phyloP scores from a whole-genome alignment of 1,284 basidiomycete genomes.

The Marasmius fiardii region DNA sequence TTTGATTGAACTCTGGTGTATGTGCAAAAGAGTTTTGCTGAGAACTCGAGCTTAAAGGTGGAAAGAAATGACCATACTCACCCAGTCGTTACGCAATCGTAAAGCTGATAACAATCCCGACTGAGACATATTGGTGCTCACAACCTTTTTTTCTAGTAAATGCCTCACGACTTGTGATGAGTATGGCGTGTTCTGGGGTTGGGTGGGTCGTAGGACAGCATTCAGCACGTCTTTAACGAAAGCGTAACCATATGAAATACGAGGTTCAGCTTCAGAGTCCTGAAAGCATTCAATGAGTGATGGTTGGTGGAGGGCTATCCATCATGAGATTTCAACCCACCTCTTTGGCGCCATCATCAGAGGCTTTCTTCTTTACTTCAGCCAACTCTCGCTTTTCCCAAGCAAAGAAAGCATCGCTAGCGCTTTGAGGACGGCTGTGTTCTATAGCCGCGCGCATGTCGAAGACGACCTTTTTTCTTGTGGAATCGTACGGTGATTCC shows the following conservation, averaged over 20 bases:
- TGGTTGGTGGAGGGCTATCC: slow-evolving; percentile 1
- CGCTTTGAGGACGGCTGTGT: slow-evolving; percentile 31
- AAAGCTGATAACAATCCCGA: slow-evolving; percentile 53
- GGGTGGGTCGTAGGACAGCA: slow-evolving; percentile 40
- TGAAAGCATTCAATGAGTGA: slow-evolving; percentile 1
- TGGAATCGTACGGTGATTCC: slow-evolving; percentile 22
- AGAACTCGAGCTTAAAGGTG: no score
- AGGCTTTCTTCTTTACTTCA: slow-evolving; percentile 18
- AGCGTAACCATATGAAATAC: slow-evolving; percentile 34
- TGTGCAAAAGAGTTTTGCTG: background rate
- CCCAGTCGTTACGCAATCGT: slow-evolving; percentile 60
- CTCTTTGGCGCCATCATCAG: slow-evolving; percentile 1
- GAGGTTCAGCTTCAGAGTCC: slow-evolving; percentile 19
- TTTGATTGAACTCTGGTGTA: slow-evolving; percentile 47
- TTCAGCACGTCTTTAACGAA: slow-evolving; percentile 58
- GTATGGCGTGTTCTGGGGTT: slow-evolving; percentile 34
- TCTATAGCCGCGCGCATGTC: slow-evolving; percentile 32
- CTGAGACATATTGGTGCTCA: slow-evolving; percentile 58
- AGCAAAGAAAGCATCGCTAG: slow-evolving; percentile 46
- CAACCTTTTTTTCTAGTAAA: slow-evolving; percentile 49
- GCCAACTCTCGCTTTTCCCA: slow-evolving; percentile 41
- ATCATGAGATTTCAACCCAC: background rate
- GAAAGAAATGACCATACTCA: slow-evolving; percentile 27
- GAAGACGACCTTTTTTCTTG: slow-evolving; percentile 33
- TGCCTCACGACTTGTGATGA: slow-evolving; percentile 51